A percentile compares a stretch with the other conserved stretches of the same genome.
Conservation (phyloP, 1,284 basidiomycete genomes). For the Melampsora larici-populina region DNA sequence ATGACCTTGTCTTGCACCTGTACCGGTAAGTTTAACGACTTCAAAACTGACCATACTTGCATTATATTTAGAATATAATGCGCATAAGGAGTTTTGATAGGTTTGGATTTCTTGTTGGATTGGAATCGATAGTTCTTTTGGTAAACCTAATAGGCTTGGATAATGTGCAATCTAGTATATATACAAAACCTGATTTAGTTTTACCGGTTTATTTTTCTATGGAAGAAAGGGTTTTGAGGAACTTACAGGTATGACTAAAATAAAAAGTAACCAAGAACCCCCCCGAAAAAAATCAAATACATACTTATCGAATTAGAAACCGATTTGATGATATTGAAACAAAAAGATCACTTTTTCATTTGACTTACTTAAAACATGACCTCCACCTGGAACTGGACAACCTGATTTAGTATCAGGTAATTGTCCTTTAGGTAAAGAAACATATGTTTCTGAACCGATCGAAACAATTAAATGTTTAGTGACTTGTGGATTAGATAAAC, state of each 20-base stretch:
- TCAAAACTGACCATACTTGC: conserved; percentile 76
- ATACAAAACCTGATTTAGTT: conserved; percentile 5
- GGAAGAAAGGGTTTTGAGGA: neutral
- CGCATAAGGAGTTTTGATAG: conserved; percentile 72
- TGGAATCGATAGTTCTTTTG: conserved; percentile 68
- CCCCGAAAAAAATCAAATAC: neutral
- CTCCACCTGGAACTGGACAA: conserved; percentile 75
- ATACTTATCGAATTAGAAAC: too few relatives aligned
- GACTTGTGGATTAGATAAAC: conserved; percentile 82
- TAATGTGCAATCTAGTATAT: conserved; percentile 58
- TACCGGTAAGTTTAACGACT: conserved; percentile 67
- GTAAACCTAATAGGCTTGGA: conserved; percentile 66
- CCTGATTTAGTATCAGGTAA: conserved; percentile 66
- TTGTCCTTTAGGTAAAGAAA: conserved; percentile 89
- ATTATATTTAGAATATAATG: conserved; percentile 68
- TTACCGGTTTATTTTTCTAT: neutral
- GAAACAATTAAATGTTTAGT: conserved; percentile 90
- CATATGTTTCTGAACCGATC: conserved; percentile 85
- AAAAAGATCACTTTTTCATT: too few relatives aligned
- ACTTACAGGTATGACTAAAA: conserved; percentile 35
- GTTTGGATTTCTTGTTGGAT: conserved; percentile 75
- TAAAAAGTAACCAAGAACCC: neutral
- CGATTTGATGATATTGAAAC: too few relatives aligned
- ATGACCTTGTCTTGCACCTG: conserved; percentile 74
- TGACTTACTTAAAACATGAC: conserved; percentile 71